Base-by-base conservation (phyloP, 2,329 filamentous ascomycete genomes). In the Diaporthe velutina region DNA sequence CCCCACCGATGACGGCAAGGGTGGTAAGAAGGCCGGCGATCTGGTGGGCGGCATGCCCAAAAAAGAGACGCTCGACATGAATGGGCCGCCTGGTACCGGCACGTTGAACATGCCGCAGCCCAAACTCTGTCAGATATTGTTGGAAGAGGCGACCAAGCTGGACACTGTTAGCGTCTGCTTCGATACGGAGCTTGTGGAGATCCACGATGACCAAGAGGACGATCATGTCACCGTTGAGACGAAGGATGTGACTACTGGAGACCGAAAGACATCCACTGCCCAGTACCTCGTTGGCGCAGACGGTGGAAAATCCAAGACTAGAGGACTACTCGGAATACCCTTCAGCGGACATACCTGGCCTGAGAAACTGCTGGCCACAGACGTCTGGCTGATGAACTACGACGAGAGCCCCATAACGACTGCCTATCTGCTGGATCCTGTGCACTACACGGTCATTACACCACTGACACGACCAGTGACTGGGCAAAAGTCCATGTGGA, bases 81-180 rank as follows among this genome's bases (percentile, higher is more conserved):
- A 61, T 45, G 58, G 58, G 19, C 58, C n/a, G 7, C 58, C 58
- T 19, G 58, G 58, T 13, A 45, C 25, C 2, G 58, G 58, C 58
- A 61, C 58, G 15, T 8, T 61, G 58, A 61, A 61, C 25, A 61
- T 61, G 58, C 58, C 58, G 17, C 58, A 61, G 25, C 58, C 58
- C 25, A 45, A 45, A 30, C 58, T 61, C 8, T 61, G 58, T 17
- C 58, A 30, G 6, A 61, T 61, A 1, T 12, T 61, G n/a, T 30
- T 61, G 58, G 38, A 61, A 3, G 58, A 61, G 38, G 38, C 25
- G 9, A 19, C 8, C 9, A 61, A 45, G 38, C 25, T 42, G 58
- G 58, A 45, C 13, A 42, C 2, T 45, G 25, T 61, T 19, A 42
- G 25, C 8, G 15, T 61, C 9, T 22, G 38, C 35, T 61, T 61